Evolutionary conservation across 306 rosid genomes (phyloP).

Genomic region (Quercus wislizeni): DNA sequence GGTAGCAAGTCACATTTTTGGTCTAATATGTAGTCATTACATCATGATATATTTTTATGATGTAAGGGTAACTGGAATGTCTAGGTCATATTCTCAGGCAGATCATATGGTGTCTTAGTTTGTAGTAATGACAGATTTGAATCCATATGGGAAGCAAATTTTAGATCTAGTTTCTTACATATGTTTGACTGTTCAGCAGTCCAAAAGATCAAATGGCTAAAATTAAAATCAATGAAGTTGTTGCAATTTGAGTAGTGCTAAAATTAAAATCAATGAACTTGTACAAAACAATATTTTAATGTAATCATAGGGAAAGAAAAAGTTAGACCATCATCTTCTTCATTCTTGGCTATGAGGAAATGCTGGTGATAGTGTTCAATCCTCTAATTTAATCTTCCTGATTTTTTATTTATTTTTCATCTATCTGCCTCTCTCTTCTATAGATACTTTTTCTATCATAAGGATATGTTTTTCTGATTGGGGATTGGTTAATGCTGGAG

Average conservation of each 20-base stretch:
- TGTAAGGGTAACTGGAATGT: not conserved
- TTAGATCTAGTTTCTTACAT: not conserved
- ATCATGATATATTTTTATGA: not conserved
- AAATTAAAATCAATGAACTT: too few species aligned
- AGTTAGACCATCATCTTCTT: too few species aligned
- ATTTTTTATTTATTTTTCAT: too few species aligned
- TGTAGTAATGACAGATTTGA: not conserved
- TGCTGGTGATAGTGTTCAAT: too few species aligned
- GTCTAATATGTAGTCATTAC: not conserved
- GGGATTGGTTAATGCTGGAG: not conserved
- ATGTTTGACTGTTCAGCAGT: not conserved
- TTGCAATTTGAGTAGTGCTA: not conserved
- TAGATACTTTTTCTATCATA: too few species aligned
- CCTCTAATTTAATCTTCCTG: too few species aligned
- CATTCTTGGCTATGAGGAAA: too few species aligned
- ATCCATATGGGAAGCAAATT: not conserved
- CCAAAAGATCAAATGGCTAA: too few species aligned
- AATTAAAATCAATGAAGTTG: too few species aligned
- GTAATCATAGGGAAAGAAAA: too few species aligned
- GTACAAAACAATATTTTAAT: too few species aligned
- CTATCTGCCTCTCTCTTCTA: too few species aligned
- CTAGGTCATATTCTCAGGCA: not conserved
- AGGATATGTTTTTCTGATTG: not conserved
- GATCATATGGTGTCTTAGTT: not conserved
- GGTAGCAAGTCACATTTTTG: constrained; percentile 45